Evolutionary conservation across 2,329 filamentous ascomycete genomes (phyloP).

Genomic region (Fusarium mexicanum): DNA sequence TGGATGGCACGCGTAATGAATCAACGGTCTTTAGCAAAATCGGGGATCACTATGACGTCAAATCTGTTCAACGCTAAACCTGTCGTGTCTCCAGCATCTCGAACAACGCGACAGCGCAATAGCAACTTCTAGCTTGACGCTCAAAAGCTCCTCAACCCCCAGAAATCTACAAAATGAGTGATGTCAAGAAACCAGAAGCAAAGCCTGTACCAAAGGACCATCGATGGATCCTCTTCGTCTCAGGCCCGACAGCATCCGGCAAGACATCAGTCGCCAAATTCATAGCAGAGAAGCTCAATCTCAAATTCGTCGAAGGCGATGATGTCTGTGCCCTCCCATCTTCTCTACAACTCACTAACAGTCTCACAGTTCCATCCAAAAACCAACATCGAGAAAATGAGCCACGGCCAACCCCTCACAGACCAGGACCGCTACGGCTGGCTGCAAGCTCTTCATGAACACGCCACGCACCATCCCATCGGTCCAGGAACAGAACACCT

Average conservation of each 20-base stretch:
- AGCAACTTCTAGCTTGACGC: rapidly evolving
- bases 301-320: constrained; percentile 29
- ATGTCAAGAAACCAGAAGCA: not conserved
- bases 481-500: constrained; percentile 24
- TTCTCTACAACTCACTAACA: not conserved
- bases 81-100: rapidly evolving
- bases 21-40: not conserved
- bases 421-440: constrained; percentile 18
- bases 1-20: not conserved
- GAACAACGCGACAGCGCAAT: not conserved
- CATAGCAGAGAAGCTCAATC: constrained; percentile 13
- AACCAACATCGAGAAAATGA: constrained; percentile 29
- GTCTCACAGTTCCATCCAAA: constrained; percentile 14
- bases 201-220: constrained; percentile 9
- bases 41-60: constrained; percentile 18
- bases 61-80: not conserved
- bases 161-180: not conserved
- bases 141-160: rapidly evolving
- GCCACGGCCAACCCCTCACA: constrained; percentile 13
- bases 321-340: not conserved
- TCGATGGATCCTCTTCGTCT: constrained; percentile 31
- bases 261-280: constrained; percentile 23
- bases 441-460: constrained; percentile 11
- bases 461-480: constrained; percentile 13
- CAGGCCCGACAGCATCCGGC: constrained; percentile 25